These are phyloP conservation scores for Phytophthora capsici DNA, from an alignment of 352 stramenopile species.

Conservation along the genomic window DNA sequence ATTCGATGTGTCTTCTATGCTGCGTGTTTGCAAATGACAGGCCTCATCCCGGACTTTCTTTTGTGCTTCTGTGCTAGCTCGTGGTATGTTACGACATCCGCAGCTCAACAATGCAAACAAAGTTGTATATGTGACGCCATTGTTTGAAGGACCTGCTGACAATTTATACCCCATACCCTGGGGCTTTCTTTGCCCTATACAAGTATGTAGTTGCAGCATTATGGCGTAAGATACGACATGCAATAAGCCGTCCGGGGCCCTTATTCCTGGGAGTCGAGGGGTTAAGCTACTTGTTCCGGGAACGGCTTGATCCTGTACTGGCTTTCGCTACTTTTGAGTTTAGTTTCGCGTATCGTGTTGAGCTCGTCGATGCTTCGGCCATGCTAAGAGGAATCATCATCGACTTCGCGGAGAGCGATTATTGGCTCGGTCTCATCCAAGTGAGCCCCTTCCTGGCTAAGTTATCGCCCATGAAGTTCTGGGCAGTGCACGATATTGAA, in stretches of 20 bases:
- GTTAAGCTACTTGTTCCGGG: constrained; percentile 27
- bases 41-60: not conserved
- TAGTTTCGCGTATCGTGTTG: constrained; percentile 22
- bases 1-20: not conserved
- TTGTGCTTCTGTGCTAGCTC: not conserved
- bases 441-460: constrained; percentile 17
- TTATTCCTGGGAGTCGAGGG: too few species aligned
- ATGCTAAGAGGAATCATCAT: constrained; percentile 21
- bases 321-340: constrained; percentile 30
- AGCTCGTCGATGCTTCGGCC: constrained; percentile 11
- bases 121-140: not conserved
- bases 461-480: constrained; percentile 24
- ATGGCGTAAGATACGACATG: too few species aligned
- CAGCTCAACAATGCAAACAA: not conserved
- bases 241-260: too few species aligned
- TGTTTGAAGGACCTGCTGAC: not conserved
- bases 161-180: not conserved
- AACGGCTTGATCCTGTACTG: constrained; percentile 38
- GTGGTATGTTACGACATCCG: not conserved
- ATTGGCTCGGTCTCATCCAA: constrained; percentile 18
- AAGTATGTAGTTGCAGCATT: too few species aligned
- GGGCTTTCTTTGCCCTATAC: too few species aligned
- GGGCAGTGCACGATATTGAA: constrained; percentile 16
- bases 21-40: not conserved
- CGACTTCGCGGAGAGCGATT: constrained; percentile 16